These are phyloP conservation scores for Fusarium dlaminii DNA, from an alignment of 2,329 filamentous ascomycete species.

Conservation along the genomic window DNA sequence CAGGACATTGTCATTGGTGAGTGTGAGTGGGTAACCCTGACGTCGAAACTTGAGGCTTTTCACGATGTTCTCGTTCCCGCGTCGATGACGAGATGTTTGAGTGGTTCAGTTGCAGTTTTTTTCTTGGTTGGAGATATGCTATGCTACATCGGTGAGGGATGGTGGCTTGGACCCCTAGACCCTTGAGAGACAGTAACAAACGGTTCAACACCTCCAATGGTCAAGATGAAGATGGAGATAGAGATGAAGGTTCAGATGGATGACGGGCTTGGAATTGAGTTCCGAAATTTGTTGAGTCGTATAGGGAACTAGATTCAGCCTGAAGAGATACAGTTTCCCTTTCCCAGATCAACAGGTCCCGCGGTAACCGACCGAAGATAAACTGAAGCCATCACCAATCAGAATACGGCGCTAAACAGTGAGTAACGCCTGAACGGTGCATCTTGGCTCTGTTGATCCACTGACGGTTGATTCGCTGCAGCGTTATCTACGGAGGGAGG, in stretches of 20 bases:
- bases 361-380: conserved; percentile 31
- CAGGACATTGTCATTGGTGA: background rate
- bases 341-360: conserved; percentile 28
- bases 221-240: background rate
- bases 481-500: conserved; percentile 28
- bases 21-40: conserved; percentile 31
- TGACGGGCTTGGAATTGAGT: background rate
- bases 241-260: background rate
- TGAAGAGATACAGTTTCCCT: conserved; percentile 11
- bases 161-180: conserved; percentile 26
- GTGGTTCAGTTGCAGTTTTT: background rate
- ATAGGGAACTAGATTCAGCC: conserved; percentile 4
- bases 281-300: background rate
- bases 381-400: conserved; percentile 29
- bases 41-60: conserved; percentile 35
- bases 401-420: conserved; percentile 26
- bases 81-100: conserved; percentile 22
- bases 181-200: conserved; percentile 10
- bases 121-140: conserved; percentile 9
- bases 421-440: conserved; percentile 1
- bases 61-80: conserved; percentile 15
- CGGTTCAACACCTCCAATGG: background rate
- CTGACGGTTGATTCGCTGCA: conserved; percentile 11
- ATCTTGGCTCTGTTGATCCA: background rate
- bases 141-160: conserved; percentile 15